Evolutionary conservation across 805 yeast genomes (phyloP).

Genomic region (Kregervanrija pseudodelftensis): DNA sequence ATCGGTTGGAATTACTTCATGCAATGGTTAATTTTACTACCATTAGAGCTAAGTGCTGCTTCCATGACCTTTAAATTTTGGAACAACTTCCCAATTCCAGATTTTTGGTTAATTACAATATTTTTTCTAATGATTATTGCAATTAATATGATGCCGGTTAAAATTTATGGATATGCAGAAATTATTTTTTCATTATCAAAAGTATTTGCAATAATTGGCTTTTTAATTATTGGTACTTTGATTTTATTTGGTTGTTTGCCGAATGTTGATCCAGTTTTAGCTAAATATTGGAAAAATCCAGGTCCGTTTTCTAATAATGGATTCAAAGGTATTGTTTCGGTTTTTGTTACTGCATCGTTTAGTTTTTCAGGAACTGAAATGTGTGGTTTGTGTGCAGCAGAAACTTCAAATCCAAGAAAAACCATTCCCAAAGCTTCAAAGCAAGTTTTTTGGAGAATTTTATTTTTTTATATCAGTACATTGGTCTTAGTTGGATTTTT

Average conservation of each 20-base stretch:
- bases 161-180: slow-evolving; percentile 50
- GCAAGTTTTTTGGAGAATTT: slow-evolving; percentile 50
- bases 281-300: slow-evolving; percentile 40
- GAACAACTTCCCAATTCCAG: slow-evolving; percentile 33
- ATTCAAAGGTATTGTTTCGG: slow-evolving; percentile 47
- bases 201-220: slow-evolving; percentile 42
- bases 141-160: slow-evolving; percentile 49
- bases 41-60: slow-evolving; percentile 47
- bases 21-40: slow-evolving; percentile 45
- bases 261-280: slow-evolving; percentile 33
- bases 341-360: slow-evolving; percentile 49
- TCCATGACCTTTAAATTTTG: slow-evolving; percentile 47
- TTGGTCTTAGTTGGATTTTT: slow-evolving; percentile 38
- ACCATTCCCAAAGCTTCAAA: slow-evolving; percentile 45
- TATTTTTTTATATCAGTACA: slow-evolving; percentile 40
- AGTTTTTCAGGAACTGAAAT: slow-evolving; percentile 49
- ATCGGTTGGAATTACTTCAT: slow-evolving; percentile 51
- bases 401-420: slow-evolving; percentile 39
- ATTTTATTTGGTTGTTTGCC: slow-evolving; percentile 44
- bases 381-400: slow-evolving; percentile 46
- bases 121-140: slow-evolving; percentile 41
- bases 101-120: slow-evolving; percentile 43
- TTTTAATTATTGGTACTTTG: slow-evolving; percentile 46
- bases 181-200: slow-evolving; percentile 42
- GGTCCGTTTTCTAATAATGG: slow-evolving; percentile 33